Evolutionary conservation across 805 yeast genomes (phyloP).

Genomic region (Lipomyces yamanashiensis): DNA sequence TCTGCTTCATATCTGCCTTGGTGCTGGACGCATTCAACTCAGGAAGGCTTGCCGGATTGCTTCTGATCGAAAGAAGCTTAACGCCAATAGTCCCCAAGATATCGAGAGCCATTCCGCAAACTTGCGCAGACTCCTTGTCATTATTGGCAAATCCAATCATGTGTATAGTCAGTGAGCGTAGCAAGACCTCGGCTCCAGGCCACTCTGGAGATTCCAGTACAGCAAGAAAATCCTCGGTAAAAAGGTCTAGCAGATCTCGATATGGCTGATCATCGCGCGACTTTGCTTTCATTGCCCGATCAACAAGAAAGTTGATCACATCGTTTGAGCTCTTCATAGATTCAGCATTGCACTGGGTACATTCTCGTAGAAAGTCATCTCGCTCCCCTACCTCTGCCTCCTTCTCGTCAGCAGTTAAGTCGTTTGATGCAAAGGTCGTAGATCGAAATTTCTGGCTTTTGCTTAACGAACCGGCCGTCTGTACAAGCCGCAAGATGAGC

Average conservation of each 20-base stretch:
- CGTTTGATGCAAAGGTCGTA: neutral
- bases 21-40: slow-evolving; percentile 6
- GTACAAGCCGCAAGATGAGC: slow-evolving; percentile 53
- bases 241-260: slow-evolving; percentile 51
- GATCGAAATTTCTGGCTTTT: neutral
- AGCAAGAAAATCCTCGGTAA: slow-evolving; percentile 60
- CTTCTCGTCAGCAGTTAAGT: slow-evolving; percentile 19
- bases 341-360: slow-evolving; percentile 25
- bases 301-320: slow-evolving; percentile 37
- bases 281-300: slow-evolving; percentile 36
- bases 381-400: slow-evolving; percentile 19
- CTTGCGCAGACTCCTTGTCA: slow-evolving; percentile 47
- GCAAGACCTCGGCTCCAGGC: slow-evolving; percentile 60
- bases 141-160: slow-evolving; percentile 41
- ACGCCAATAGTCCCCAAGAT: slow-evolving; percentile 65
- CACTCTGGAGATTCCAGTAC: slow-evolving; percentile 63
- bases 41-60: neutral
- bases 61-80: slow-evolving; percentile 44
- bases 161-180: slow-evolving; percentile 40
- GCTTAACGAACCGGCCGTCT: slow-evolving; percentile 45
- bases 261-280: slow-evolving; percentile 36
- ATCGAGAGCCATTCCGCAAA: slow-evolving; percentile 62
- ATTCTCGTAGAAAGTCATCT: slow-evolving; percentile 13
- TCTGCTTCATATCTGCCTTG: neutral
- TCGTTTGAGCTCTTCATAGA: slow-evolving; percentile 34